These are phyloP conservation scores for Alternaria solani DNA, from an alignment of 2,329 filamentous ascomycete genomes.

Conservation along the genomic window DNA sequence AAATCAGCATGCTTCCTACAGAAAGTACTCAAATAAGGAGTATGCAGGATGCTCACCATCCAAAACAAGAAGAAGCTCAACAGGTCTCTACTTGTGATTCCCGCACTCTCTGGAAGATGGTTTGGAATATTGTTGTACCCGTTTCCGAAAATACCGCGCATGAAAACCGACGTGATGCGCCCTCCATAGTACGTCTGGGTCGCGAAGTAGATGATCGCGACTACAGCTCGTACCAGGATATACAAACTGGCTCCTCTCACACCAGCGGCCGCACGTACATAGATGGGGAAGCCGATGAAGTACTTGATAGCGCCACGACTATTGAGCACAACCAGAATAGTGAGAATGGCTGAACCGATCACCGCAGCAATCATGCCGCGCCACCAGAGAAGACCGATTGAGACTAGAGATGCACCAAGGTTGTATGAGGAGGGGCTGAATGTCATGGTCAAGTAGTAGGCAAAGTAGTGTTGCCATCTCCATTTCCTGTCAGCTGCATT, in stretches of 20 bases:
- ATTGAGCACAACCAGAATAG: slow-evolving; percentile 26
- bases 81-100: slow-evolving; percentile 43
- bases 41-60: slow-evolving; percentile 14
- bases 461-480: slow-evolving; percentile 34
- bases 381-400: slow-evolving; percentile 31
- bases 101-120: slow-evolving; percentile 54
- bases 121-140: slow-evolving; percentile 51
- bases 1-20: slow-evolving; percentile 1
- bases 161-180: slow-evolving; percentile 31
- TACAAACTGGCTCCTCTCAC: slow-evolving; percentile 29
- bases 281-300: slow-evolving; percentile 30
- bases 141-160: slow-evolving; percentile 30
- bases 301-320: slow-evolving; percentile 31
- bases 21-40: not conserved
- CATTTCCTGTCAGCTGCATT: slow-evolving; percentile 24
- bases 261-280: slow-evolving; percentile 28
- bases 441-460: slow-evolving; percentile 29
- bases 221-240: slow-evolving; percentile 27
- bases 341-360: slow-evolving; percentile 28
- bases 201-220: slow-evolving; percentile 32
- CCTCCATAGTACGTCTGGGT: slow-evolving; percentile 30
- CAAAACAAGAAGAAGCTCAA: slow-evolving; percentile 35
- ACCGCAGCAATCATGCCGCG: slow-evolving; percentile 29
- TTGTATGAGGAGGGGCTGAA: slow-evolving; percentile 31
- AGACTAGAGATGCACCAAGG: slow-evolving; percentile 29